Conservation (phyloP, 164 flowering plant species). For the Sedum album region DNA sequence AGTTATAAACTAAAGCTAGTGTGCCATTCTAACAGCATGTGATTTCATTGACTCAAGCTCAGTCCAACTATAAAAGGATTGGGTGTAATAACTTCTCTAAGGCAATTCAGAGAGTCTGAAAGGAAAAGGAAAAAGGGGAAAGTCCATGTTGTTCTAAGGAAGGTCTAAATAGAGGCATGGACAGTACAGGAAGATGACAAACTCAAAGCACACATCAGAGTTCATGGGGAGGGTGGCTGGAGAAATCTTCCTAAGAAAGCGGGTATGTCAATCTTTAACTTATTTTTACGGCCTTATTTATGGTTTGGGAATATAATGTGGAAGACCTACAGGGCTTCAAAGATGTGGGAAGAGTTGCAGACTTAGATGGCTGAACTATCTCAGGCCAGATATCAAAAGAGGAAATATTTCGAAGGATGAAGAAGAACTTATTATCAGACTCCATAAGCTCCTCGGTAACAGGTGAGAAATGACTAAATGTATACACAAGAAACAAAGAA, state of each 20-base stretch:
- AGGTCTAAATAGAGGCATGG: slow-evolving; percentile 15
- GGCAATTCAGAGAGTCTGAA: neutral
- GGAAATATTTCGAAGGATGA: slow-evolving; percentile 3
- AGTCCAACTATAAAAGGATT: slow-evolving; percentile 1
- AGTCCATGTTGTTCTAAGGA: slow-evolving; percentile 11
- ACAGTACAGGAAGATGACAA: slow-evolving; percentile 8
- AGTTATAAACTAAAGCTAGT: neutral
- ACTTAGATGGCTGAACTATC: slow-evolving; percentile 13
- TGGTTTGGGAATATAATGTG: neutral
- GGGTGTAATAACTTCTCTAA: neutral
- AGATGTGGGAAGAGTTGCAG: slow-evolving; percentile 13
- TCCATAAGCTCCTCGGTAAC: slow-evolving; percentile 7
- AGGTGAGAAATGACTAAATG: neutral
- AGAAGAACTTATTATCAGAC: slow-evolving; percentile 3
- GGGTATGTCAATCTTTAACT: neutral
- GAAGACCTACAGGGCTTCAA: slow-evolving; percentile 4
- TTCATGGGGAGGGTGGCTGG: slow-evolving; percentile 12
- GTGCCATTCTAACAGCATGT: neutral
- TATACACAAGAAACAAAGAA: neutral
- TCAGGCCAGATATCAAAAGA: slow-evolving; percentile 10
- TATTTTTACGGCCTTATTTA: neutral
- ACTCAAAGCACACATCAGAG: slow-evolving; percentile 6
- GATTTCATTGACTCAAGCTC: neutral
- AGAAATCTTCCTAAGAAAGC: slow-evolving; percentile 13
- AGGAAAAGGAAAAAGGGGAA: slow-evolving; percentile 1